phyloP scores from a whole-genome alignment of 176 grass and related monocot genomes.

The Triticum timopheevii region DNA sequence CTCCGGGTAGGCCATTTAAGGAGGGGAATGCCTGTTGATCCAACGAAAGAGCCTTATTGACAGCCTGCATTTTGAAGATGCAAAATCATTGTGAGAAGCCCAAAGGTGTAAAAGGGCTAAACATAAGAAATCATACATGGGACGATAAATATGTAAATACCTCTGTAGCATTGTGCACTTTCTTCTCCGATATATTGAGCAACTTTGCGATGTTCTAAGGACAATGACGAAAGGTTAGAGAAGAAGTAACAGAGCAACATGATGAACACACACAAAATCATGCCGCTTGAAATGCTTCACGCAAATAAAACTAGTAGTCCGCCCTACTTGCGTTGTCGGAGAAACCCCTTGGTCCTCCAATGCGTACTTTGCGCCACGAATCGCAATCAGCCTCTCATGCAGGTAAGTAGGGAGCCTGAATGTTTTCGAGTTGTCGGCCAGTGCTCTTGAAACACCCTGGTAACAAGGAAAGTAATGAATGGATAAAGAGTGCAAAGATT shows the following conservation, averaged over 20 bases:
- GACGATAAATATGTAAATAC: slow-evolving; percentile 28
- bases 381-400: slow-evolving; percentile 73
- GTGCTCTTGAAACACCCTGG: slow-evolving; percentile 89
- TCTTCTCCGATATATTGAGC: slow-evolving; percentile 80
- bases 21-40: slow-evolving; percentile 87
- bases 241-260: background rate
- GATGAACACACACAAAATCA: background rate
- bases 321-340: slow-evolving; percentile 71
- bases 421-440: slow-evolving; percentile 74
- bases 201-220: slow-evolving; percentile 75
- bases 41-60: slow-evolving; percentile 76
- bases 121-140: background rate
- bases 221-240: slow-evolving; percentile 18
- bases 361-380: slow-evolving; percentile 70
- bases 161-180: slow-evolving; percentile 78
- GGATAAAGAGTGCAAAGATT: background rate
- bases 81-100: slow-evolving; percentile 17
- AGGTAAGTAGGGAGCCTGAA: slow-evolving; percentile 85
- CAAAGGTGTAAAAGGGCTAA: slow-evolving; percentile 21
- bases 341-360: slow-evolving; percentile 83
- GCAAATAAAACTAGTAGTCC: background rate
- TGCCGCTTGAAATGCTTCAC: background rate
- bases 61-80: slow-evolving; percentile 56
- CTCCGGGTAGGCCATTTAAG: slow-evolving; percentile 67
- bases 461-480: slow-evolving; percentile 23